Base-by-base conservation (phyloP, 352 stramenopile genomes). In the Aphanomyces cochlioides region DNA sequence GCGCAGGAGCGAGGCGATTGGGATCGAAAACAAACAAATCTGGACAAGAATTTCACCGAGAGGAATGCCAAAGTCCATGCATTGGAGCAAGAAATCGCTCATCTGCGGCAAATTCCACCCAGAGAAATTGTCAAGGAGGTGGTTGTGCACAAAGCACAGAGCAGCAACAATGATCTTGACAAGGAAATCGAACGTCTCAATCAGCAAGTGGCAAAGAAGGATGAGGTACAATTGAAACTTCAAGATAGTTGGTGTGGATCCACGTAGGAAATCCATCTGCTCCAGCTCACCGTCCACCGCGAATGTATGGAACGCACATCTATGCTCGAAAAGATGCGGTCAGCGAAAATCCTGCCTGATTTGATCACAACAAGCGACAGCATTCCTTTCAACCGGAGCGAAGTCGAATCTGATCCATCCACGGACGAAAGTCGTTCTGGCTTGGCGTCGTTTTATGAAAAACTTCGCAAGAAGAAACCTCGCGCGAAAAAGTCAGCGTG, bases 291-390 rank as follows among this genome's bases (percentile, higher is more conserved):
- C 1, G 86, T 94, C 66, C 85, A 94, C 74, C 80, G 84, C 6
- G 86, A 94, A 73, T 92, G 86, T 57, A 74, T 94, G 36, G 86
- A 94, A 72, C 79, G 86, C 13, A 94, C 85, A 4, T 90, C 84
- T 19, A 67, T 93, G 10, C 70, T 93, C 1, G 83, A 93, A 68
- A 82, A 81, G 68, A 87, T 93, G 75, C 77, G 83, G 47, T 83
- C 80, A 45, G 78, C 76, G 13, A 92, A 89, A 48, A 76, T 92
- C 40, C 69, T 90, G 17, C 86, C 83, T 19, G 85, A 92, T 43
- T 66, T 82, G 43, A 58, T 34, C 19, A 61, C 73, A 34, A 13
- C 53, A 50, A 38, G 48, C 59, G 58, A 13, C 28, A 58, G 12
- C 71, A 19, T 74, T 39, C 28, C 28, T 21, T 71, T 56, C 38